These are phyloP conservation scores for Phaseolus coccineus DNA, from an alignment of 331 rosid genomes.

Conservation along the genomic window DNA sequence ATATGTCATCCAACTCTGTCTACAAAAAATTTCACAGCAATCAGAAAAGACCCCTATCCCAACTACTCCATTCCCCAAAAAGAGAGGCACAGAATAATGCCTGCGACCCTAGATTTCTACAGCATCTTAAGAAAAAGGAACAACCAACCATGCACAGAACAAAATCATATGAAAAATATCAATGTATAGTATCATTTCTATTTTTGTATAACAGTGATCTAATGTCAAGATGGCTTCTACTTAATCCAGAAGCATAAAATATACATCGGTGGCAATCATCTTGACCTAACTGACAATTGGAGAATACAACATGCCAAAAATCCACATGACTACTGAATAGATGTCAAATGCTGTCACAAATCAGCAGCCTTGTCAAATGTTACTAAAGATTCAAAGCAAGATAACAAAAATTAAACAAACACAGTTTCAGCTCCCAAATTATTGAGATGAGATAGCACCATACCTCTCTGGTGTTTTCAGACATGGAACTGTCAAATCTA, in stretches of 20 bases:
- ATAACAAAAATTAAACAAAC: not conserved
- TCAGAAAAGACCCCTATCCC: not conserved
- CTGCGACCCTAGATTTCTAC: not conserved
- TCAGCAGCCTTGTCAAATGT: not conserved
- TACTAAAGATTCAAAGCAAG: conserved; percentile 28
- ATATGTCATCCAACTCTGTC: conserved; percentile 8
- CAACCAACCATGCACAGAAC: conserved; percentile 5
- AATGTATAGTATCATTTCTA: not conserved
- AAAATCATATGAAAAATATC: conserved; percentile 28
- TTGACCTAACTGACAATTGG: conserved; percentile 8
- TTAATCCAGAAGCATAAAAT: conserved; percentile 4
- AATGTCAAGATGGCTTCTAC: not conserved
- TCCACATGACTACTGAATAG: not conserved
- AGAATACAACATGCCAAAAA: conserved; percentile 16
- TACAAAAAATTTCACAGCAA: conserved; percentile 27
- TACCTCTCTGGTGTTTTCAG: conserved; percentile 94
- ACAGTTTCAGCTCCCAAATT: conserved; percentile 5
- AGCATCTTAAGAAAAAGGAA: not conserved
- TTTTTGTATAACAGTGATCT: not conserved
- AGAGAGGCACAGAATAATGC: not conserved
- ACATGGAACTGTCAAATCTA: conserved; percentile 85
- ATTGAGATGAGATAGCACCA: conserved; percentile 36
- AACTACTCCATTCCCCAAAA: not conserved
- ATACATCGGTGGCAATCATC: not conserved
- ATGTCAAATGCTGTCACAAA: not conserved